Conservation (phyloP, 169 alveolate genomes). For the Fabrea salina region DNA sequence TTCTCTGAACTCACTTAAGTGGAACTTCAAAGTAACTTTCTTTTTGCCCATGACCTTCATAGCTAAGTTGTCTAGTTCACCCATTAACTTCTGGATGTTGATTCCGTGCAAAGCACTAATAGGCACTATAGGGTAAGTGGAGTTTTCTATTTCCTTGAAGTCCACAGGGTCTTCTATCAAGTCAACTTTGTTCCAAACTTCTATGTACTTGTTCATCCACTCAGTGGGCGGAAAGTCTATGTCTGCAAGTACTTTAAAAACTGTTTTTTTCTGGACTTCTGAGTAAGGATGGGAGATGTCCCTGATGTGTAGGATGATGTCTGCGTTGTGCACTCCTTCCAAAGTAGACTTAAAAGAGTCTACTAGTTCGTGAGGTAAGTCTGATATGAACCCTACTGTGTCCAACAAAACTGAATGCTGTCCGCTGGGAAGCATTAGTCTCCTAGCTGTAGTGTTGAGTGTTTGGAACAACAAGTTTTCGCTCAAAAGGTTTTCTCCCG, state of each 20-base stretch:
- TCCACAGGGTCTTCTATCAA: slow-evolving; percentile 49
- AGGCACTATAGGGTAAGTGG: slow-evolving; percentile 56
- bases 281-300: slow-evolving; percentile 77
- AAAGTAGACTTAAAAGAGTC: slow-evolving; percentile 82
- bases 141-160: slow-evolving; percentile 8
- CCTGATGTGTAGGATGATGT: slow-evolving; percentile 80
- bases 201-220: slow-evolving; percentile 69
- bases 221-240: slow-evolving; percentile 71
- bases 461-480: slow-evolving; percentile 85
- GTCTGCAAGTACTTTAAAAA: slow-evolving; percentile 76
- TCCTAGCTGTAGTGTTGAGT: slow-evolving; percentile 75
- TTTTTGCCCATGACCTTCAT: not conserved
- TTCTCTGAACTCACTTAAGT: not conserved
- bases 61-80: slow-evolving; percentile 35
- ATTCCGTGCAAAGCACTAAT: slow-evolving; percentile 55
- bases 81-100: slow-evolving; percentile 43
- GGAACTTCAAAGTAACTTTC: not conserved
- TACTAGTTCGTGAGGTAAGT: slow-evolving; percentile 86
- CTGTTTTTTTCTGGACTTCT: slow-evolving; percentile 77
- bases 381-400: slow-evolving; percentile 88
- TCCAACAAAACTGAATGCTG: slow-evolving; percentile 76
- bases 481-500: slow-evolving; percentile 76
- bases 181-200: slow-evolving; percentile 93
- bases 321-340: slow-evolving; percentile 83
- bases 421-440: slow-evolving; percentile 58